Percentiles rank a stretch among this genome's conserved stretches.
These are phyloP conservation scores for Kernera saxatilis DNA, from an alignment of 345 rosid genomes.

Conservation along the genomic window DNA sequence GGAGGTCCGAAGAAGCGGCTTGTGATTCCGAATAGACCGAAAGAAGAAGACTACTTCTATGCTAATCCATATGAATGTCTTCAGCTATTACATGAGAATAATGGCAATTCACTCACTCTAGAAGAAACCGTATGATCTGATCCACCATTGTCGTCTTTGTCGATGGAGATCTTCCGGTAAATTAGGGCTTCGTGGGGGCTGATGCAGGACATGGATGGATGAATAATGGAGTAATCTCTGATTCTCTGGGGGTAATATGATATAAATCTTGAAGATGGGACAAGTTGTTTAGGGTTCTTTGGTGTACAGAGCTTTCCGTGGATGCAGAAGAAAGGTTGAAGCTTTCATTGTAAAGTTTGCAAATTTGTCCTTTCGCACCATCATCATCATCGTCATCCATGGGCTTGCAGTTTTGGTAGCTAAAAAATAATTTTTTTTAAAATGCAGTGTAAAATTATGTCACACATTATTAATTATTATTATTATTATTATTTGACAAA, in stretches of 20 bases:
- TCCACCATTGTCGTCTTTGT: background rate
- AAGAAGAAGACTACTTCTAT: constrained; percentile 92
- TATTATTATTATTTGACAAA: background rate
- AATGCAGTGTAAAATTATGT: background rate
- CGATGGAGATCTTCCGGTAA: background rate
- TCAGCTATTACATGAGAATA: constrained; percentile 38
- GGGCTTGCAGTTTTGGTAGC: constrained; percentile 30
- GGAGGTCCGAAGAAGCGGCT: constrained; percentile 60
- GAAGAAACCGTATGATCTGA: constrained; percentile 17
- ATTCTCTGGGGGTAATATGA: background rate
- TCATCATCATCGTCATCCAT: constrained; percentile 3
- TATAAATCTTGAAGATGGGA: constrained; percentile 12
- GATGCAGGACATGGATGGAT: constrained; percentile 22
- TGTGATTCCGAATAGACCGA: constrained; percentile 74
- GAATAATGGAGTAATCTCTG: background rate
- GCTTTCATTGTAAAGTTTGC: background rate
- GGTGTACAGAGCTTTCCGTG: constrained; percentile 16
- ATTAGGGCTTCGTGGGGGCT: background rate
- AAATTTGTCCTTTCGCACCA: background rate
- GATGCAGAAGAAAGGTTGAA: constrained; percentile 11
- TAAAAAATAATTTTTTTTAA: background rate
- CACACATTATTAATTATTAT: constrained; percentile 5
- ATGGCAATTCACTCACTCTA: constrained; percentile 14
- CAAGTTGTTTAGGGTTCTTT: constrained; percentile 14
- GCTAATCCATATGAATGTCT: constrained; percentile 95